Percentiles rank a stretch among this genome's conserved stretches.
Evolutionary conservation across 768 basidiomycete species (phyloP).

Genomic region (Lentinula detonsa): DNA sequence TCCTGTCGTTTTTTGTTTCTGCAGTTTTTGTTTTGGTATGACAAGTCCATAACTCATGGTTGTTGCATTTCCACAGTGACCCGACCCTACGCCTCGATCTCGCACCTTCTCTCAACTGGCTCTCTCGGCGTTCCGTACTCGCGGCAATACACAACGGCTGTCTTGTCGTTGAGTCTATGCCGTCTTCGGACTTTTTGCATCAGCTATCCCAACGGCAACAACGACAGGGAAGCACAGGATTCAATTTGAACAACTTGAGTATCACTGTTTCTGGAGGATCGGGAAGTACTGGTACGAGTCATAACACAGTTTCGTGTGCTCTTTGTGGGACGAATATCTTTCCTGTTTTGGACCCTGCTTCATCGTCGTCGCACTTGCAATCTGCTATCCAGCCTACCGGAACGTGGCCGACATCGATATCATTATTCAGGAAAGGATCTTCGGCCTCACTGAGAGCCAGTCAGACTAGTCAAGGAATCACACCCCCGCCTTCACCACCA

Average conservation of each 20-base stretch:
- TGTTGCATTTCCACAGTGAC: constrained; percentile 46
- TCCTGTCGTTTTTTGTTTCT: constrained; percentile 3
- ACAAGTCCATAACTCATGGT: constrained; percentile 7
- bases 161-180: constrained; percentile 82
- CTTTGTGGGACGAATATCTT: constrained; percentile 68
- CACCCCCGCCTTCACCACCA: constrained; percentile 28
- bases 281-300: background rate
- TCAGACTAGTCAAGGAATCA: background rate
- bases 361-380: background rate
- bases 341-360: constrained; percentile 17
- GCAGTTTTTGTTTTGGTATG: too few relatives aligned
- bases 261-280: constrained; percentile 20
- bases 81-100: constrained; percentile 88
- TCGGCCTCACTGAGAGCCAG: background rate
- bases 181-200: constrained; percentile 53
- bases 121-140: constrained; percentile 80
- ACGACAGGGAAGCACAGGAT: constrained; percentile 30
- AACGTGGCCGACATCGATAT: constrained; percentile 41
- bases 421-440: constrained; percentile 46
- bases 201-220: constrained; percentile 30
- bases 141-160: constrained; percentile 84
- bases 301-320: constrained; percentile 44
- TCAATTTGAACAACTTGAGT: constrained; percentile 36
- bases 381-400: background rate
- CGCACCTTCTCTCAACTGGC: constrained; percentile 92